These are phyloP conservation scores for Blastomyces emzantsi DNA, from an alignment of 2,329 filamentous ascomycete genomes.

Conservation along the genomic window DNA sequence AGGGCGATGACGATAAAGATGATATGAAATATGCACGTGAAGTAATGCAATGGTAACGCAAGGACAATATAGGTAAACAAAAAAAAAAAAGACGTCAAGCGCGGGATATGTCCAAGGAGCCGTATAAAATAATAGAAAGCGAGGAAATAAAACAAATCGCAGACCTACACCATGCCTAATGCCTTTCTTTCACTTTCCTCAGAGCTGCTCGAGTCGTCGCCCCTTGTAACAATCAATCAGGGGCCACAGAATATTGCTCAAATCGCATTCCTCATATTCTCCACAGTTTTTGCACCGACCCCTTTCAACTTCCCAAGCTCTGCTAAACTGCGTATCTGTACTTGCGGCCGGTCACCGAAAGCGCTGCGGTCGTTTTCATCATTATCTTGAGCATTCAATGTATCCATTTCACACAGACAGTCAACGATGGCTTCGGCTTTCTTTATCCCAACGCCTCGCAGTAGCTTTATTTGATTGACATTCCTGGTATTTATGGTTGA, in stretches of 20 bases:
- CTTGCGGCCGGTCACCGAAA: slow-evolving; percentile 14
- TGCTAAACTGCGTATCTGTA: slow-evolving; percentile 29
- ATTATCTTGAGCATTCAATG: slow-evolving; percentile 16
- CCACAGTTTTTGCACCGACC: slow-evolving; percentile 38
- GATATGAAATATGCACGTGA: neutral
- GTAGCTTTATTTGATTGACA: slow-evolving; percentile 37
- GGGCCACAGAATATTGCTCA: neutral
- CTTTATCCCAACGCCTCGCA: slow-evolving; percentile 41
- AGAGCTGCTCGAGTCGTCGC: slow-evolving; percentile 20
- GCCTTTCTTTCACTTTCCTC: neutral
- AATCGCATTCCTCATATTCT: slow-evolving; percentile 38
- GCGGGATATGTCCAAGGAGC: neutral
- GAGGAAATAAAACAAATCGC: slow-evolving; percentile 16
- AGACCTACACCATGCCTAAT: slow-evolving; percentile 14
- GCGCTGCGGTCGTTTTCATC: slow-evolving; percentile 11
- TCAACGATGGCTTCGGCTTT: slow-evolving; percentile 42
- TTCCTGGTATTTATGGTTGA: slow-evolving; percentile 40
- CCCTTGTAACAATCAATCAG: neutral
- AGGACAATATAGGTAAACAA: neutral
- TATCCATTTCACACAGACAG: slow-evolving; percentile 37
- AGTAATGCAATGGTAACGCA: neutral
- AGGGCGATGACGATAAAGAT: neutral
- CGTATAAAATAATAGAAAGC: neutral
- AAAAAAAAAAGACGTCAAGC: neutral
- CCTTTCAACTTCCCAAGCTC: slow-evolving; percentile 38